Evolutionary conservation across 306 rosid species (phyloP).

Genomic region (Malus sieversii): DNA sequence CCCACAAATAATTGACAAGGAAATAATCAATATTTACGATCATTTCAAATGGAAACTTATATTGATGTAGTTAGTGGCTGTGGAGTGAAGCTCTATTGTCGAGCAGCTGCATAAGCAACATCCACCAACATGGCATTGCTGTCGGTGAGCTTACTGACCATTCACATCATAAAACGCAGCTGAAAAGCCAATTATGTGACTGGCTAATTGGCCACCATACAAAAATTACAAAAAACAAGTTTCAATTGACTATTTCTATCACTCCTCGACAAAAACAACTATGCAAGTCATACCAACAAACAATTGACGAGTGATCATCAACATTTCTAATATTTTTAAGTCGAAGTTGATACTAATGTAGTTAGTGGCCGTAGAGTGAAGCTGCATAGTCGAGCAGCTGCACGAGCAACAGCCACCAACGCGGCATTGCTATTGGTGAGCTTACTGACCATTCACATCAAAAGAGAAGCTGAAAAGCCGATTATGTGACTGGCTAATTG

Average conservation of each 20-base stretch:
- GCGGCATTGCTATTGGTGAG: conserved; percentile 50
- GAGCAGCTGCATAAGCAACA: conserved; percentile 33
- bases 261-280: not conserved
- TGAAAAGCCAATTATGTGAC: conserved; percentile 41
- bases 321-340: not conserved
- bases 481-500: conserved; percentile 79
- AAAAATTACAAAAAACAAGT: not conserved
- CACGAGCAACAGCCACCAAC: conserved; percentile 23
- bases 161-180: conserved; percentile 58
- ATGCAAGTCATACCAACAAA: not conserved
- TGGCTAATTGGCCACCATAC: conserved; percentile 83
- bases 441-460: conserved; percentile 94
- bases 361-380: conserved; percentile 34
- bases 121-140: conserved; percentile 22
- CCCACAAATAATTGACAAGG: not conserved
- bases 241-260: not conserved
- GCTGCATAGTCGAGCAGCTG: conserved; percentile 26
- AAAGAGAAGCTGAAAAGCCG: conserved; percentile 35
- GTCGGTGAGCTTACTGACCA: conserved; percentile 95
- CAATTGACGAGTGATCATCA: not conserved
- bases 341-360: conserved; percentile 15
- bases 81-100: conserved; percentile 23
- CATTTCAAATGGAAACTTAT: not conserved
- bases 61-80: conserved; percentile 33
- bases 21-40: not conserved